phyloP scores from a whole-genome alignment of 2,329 filamentous ascomycete species.

The Cryphonectria japonica region DNA sequence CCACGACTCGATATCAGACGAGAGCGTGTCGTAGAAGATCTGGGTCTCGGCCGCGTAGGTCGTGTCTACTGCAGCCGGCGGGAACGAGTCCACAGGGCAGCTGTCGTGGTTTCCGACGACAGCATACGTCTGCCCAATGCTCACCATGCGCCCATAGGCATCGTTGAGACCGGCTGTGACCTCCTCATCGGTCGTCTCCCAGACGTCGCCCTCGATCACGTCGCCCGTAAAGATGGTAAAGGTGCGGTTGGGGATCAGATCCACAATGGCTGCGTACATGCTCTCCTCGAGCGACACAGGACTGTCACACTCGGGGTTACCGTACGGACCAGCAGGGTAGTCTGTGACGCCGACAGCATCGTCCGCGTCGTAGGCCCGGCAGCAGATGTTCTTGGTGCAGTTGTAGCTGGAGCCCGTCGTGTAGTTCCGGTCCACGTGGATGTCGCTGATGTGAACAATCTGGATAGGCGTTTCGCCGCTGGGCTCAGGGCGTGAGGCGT shows the following conservation, averaged over 20 bases:
- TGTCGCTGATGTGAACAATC: constrained; percentile 63
- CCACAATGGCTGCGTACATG: constrained; percentile 56
- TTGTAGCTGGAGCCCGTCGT: constrained; percentile 55
- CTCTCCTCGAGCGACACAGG: constrained; percentile 56
- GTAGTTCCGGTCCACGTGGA: constrained; percentile 62
- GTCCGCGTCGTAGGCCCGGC: constrained; percentile 51
- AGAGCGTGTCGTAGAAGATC: constrained; percentile 58
- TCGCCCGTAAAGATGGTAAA: constrained; percentile 66
- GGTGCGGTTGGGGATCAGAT: constrained; percentile 49
- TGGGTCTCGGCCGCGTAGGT: constrained; percentile 43
- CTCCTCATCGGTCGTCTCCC: constrained; percentile 45
- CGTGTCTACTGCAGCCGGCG: constrained; percentile 42
- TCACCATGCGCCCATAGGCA: constrained; percentile 52
- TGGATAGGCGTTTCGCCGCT: constrained; percentile 53
- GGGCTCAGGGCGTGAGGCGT: constrained; percentile 42
- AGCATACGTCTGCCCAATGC: constrained; percentile 46
- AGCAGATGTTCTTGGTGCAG: constrained; percentile 64
- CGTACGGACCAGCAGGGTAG: constrained; percentile 55
- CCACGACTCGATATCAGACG: constrained; percentile 51
- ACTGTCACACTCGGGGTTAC: constrained; percentile 57
- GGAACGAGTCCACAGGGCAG: constrained; percentile 56
- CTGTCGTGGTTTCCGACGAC: constrained; percentile 62
- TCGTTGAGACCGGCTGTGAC: constrained; percentile 43
- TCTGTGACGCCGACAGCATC: constrained; percentile 53
- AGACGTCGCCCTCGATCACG: constrained; percentile 57